Percentiles rank a stretch among this genome's conserved stretches.
Conservation (phyloP, 2,329 filamentous ascomycete genomes). For the Colletotrichum cordylinicola region DNA sequence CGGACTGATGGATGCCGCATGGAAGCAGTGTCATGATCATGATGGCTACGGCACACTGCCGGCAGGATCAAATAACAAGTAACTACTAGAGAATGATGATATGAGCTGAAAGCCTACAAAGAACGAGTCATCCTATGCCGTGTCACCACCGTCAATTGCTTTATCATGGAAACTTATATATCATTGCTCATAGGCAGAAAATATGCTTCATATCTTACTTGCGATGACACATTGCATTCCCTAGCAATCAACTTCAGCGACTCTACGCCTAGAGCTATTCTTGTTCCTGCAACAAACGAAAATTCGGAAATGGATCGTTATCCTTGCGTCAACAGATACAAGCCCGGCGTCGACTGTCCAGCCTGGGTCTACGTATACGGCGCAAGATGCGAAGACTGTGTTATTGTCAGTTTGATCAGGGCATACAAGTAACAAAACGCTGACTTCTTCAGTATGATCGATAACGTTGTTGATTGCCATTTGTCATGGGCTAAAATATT, state of each 20-base stretch:
- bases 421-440: background rate
- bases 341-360: background rate
- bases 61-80: background rate
- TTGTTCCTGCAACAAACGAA: background rate
- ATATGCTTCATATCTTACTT: fast-evolving
- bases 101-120: background rate
- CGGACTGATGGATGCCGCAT: background rate
- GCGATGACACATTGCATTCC: background rate
- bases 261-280: fast-evolving
- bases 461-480: background rate
- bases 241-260: fast-evolving
- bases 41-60: background rate
- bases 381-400: background rate
- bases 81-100: background rate
- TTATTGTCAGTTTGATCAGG: background rate
- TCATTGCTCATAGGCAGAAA: background rate
- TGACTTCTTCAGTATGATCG: background rate
- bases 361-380: background rate
- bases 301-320: background rate
- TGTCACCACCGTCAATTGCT: fast-evolving
- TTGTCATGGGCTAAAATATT: background rate
- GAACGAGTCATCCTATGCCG: background rate
- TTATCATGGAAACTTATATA: background rate
- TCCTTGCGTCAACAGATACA: background rate
- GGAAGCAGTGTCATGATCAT: background rate